These are phyloP conservation scores for Nicotiana otophora DNA, from an alignment of 257 asterid genomes.

Conservation along the genomic window DNA sequence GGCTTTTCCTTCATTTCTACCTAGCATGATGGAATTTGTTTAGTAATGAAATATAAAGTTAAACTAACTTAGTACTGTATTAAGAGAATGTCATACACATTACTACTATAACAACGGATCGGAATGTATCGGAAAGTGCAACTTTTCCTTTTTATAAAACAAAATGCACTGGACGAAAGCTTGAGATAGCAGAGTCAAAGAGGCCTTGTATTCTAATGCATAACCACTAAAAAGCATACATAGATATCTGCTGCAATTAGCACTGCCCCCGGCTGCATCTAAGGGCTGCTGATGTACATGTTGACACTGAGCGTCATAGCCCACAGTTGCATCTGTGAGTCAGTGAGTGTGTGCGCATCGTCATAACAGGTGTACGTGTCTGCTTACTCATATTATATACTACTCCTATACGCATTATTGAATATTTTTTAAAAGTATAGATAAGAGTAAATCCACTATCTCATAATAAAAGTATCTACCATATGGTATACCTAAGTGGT, in stretches of 20 bases:
- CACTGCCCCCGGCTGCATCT: slow-evolving; percentile 4
- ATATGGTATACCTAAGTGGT: background rate
- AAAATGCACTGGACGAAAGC: background rate
- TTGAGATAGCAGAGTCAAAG: background rate
- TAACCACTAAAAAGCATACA: background rate
- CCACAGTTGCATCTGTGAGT: background rate
- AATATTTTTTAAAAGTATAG: background rate
- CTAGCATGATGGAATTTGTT: no score
- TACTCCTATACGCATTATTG: background rate
- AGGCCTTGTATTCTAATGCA: background rate
- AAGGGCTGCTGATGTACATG: background rate
- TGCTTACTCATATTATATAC: background rate
- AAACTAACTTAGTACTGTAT: no score
- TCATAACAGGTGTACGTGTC: background rate
- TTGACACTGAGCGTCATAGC: background rate
- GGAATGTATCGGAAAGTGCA: background rate
- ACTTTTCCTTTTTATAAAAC: background rate
- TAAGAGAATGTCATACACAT: background rate
- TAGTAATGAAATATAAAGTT: background rate
- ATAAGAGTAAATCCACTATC: background rate
- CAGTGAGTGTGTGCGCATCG: background rate
- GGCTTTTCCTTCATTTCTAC: background rate
- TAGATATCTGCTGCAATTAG: background rate
- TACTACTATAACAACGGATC: background rate
- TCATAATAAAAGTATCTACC: background rate